Evolutionary conservation across 2,329 filamentous ascomycete genomes (phyloP).

Genomic region (Colletotrichum incanum): DNA sequence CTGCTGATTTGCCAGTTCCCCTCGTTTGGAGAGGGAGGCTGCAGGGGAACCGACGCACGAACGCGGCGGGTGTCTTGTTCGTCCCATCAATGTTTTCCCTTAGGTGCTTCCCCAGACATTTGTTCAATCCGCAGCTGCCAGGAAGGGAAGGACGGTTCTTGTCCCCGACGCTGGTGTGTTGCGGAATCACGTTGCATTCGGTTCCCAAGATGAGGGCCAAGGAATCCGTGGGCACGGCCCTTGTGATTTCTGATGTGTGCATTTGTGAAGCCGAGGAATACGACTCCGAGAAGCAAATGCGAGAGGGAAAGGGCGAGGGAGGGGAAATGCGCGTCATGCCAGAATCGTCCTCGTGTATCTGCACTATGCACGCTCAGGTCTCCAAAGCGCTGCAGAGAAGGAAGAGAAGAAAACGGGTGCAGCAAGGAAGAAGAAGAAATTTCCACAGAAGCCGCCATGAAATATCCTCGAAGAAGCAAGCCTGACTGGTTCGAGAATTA

Average conservation of each 20-base stretch:
- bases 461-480: background rate
- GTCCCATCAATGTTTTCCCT: slow-evolving; percentile 4
- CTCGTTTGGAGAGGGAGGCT: background rate
- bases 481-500: background rate
- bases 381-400: slow-evolving; percentile 18
- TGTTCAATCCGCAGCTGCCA: background rate
- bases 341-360: background rate
- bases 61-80: slow-evolving; percentile 6
- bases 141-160: slow-evolving; percentile 11
- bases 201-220: slow-evolving; percentile 33
- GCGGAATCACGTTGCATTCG: slow-evolving; percentile 2
- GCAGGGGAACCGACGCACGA: slow-evolving; percentile 21
- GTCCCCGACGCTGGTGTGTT: background rate
- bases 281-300: background rate
- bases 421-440: slow-evolving; percentile 6
- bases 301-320: background rate
- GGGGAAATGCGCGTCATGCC: background rate
- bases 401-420: slow-evolving; percentile 6
- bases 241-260: slow-evolving; percentile 22
- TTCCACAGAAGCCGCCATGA: background rate
- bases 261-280: slow-evolving; percentile 10
- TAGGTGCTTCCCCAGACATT: background rate
- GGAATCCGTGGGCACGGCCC: slow-evolving; percentile 12
- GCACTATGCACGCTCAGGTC: slow-evolving; percentile 11
- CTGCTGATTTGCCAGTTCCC: slow-evolving; percentile 32